Evolutionary conservation across 192 early-diverging fungal genomes (phyloP).

Genomic region (Mortierella hygrophila): DNA sequence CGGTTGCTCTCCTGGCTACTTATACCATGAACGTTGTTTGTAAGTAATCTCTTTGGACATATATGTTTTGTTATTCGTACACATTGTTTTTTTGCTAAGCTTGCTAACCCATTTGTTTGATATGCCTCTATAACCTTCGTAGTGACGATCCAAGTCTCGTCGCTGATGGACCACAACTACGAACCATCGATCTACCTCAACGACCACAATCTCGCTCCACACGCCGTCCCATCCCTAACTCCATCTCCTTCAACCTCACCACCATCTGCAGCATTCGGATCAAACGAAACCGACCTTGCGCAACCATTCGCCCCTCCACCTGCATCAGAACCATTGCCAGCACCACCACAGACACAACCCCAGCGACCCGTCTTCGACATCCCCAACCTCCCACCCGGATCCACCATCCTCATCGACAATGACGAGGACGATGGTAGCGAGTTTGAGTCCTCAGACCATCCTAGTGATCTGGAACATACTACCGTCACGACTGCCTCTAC

Average conservation of each 20-base stretch:
- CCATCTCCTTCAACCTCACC: not conserved
- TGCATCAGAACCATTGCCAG: not conserved
- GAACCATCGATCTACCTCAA: conserved; percentile 10
- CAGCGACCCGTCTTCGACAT: conserved; percentile 25
- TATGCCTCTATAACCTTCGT: not conserved
- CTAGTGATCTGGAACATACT: not conserved
- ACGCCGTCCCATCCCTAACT: not conserved
- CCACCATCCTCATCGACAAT: conserved; percentile 21
- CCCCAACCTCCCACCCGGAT: conserved; percentile 25
- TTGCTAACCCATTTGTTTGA: not conserved
- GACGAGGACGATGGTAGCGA: conserved; percentile 14
- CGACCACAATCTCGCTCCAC: not conserved
- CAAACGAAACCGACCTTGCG: not conserved
- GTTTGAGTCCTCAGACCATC: not conserved
- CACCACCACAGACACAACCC: not conserved
- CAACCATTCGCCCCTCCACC: not conserved
- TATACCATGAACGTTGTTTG: conserved; percentile 40
- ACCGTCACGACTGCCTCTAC: not conserved
- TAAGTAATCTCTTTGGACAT: conserved; percentile 7
- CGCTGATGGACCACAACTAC: conserved; percentile 14
- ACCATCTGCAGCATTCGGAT: not conserved
- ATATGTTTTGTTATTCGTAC: not conserved
- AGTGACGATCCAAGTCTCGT: conserved; percentile 42
- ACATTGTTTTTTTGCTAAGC: not conserved
- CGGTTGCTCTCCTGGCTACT: conserved; percentile 19